phyloP scores from a whole-genome alignment of 2,329 filamentous ascomycete genomes.

The Elsinoe ampelina region DNA sequence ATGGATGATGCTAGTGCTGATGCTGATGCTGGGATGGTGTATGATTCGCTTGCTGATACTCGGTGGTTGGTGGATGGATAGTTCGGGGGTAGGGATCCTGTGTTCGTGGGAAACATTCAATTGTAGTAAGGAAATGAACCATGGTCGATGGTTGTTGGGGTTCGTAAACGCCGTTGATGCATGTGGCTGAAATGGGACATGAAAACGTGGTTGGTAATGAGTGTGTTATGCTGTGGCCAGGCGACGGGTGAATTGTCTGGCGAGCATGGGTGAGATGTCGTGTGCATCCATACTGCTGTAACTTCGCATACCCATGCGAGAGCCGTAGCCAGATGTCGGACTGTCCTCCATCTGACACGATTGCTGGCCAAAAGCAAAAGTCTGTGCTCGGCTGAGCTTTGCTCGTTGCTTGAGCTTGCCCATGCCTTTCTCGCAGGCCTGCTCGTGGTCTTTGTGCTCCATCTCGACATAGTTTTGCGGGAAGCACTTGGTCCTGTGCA shows the following conservation, averaged over 20 bases:
- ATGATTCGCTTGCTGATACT: not conserved
- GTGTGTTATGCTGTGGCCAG: slow-evolving; percentile 11
- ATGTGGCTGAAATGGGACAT: slow-evolving; percentile 8
- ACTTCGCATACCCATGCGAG: slow-evolving; percentile 22
- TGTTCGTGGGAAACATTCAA: slow-evolving; percentile 11
- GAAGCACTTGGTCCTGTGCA: slow-evolving; percentile 72
- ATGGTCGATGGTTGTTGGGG: not conserved
- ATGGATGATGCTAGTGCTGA: not conserved
- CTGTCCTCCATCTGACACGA: slow-evolving; percentile 50
- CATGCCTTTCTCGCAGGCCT: slow-evolving; percentile 89
- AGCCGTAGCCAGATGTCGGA: slow-evolving; percentile 41
- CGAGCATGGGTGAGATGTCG: slow-evolving; percentile 12
- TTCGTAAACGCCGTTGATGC: slow-evolving; percentile 13
- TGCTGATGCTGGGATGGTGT: not conserved
- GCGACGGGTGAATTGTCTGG: slow-evolving; percentile 13
- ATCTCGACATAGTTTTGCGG: slow-evolving; percentile 97
- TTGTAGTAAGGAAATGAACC: slow-evolving; percentile 5
- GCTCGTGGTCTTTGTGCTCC: slow-evolving; percentile 82
- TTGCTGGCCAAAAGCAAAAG: slow-evolving; percentile 85
- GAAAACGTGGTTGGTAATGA: not conserved
- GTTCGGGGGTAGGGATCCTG: not conserved
- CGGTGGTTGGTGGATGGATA: not conserved
- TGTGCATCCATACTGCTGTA: slow-evolving; percentile 24
- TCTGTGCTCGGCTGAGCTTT: slow-evolving; percentile 79
- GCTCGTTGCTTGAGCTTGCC: slow-evolving; percentile 84